Percentiles rank a stretch among this genome's conserved stretches.
phyloP scores from a whole-genome alignment of 495 filamentous ascomycete genomes.

The Acidiella bohemica region DNA sequence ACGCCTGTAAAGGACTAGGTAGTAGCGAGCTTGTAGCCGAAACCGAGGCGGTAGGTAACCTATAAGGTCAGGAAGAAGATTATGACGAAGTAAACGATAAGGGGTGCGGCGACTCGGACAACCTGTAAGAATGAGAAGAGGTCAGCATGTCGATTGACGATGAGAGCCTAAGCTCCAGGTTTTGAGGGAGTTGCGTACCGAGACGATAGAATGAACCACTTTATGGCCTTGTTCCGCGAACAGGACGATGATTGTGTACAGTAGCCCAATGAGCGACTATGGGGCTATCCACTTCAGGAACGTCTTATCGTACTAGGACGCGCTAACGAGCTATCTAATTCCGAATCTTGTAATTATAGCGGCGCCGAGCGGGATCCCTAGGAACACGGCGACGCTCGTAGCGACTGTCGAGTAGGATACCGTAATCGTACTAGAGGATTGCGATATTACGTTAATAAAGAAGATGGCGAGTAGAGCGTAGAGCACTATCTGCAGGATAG shows the following conservation, averaged over 20 bases:
- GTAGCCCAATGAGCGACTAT: conserved; percentile 67
- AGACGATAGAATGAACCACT: conserved; percentile 72
- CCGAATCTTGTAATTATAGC: conserved; percentile 60
- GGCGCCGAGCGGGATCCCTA: conserved; percentile 74
- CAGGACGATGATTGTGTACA: conserved; percentile 75
- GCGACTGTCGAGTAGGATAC: conserved; percentile 60
- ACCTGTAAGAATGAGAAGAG: conserved; percentile 33
- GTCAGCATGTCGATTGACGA: not conserved
- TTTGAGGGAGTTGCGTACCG: conserved; percentile 21
- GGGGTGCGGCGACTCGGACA: conserved; percentile 63
- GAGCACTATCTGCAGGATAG: conserved; percentile 71
- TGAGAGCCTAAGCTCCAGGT: too few relatives aligned
- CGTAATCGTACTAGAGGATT: conserved; percentile 24
- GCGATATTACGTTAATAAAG: conserved; percentile 58
- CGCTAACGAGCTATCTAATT: conserved; percentile 40
- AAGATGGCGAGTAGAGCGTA: conserved; percentile 69
- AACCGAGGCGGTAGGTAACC: conserved; percentile 41
- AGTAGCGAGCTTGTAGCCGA: conserved; percentile 53
- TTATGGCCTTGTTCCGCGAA: conserved; percentile 72
- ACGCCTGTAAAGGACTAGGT: conserved; percentile 90
- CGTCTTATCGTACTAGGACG: conserved; percentile 47
- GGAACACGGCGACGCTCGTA: conserved; percentile 66
- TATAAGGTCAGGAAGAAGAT: conserved; percentile 59
- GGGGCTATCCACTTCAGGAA: conserved; percentile 57
- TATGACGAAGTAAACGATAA: conserved; percentile 64